These are phyloP conservation scores for Lentinus polychrous DNA, from an alignment of 1,284 basidiomycete genomes.

Conservation along the genomic window DNA sequence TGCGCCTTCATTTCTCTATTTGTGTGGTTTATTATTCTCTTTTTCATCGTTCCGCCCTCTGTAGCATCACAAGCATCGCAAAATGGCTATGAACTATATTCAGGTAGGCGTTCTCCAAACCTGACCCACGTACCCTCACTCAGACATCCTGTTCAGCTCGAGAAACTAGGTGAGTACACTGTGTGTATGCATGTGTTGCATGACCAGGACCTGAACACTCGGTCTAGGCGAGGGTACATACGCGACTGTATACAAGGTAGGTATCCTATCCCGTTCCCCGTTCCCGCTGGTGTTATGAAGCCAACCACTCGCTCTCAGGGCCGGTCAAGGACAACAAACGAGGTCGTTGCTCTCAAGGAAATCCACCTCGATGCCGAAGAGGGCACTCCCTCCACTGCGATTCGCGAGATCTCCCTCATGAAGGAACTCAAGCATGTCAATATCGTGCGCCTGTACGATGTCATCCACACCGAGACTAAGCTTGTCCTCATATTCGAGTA, in stretches of 20 bases:
- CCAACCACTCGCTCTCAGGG: constrained; percentile 43
- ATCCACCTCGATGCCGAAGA: constrained; percentile 95
- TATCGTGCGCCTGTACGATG: constrained; percentile 94
- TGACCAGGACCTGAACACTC: background rate
- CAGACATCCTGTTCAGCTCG: constrained; percentile 46
- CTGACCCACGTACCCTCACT: background rate
- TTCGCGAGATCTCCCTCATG: constrained; percentile 94
- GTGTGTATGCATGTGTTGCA: background rate
- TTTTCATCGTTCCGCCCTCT: background rate
- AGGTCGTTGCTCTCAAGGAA: constrained; percentile 88
- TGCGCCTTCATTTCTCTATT: too few relatives aligned
- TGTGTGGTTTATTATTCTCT: background rate
- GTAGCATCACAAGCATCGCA: background rate
- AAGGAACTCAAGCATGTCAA: constrained; percentile 95
- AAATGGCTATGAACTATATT: constrained; percentile 52
- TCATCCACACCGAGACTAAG: constrained; percentile 97
- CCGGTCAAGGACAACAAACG: constrained; percentile 79
- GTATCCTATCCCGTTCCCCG: constrained; percentile 9
- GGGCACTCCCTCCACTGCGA: constrained; percentile 91
- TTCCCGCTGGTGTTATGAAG: background rate
- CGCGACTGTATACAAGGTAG: constrained; percentile 88
- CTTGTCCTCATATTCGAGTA: constrained; percentile 98
- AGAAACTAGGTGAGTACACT: constrained; percentile 64
- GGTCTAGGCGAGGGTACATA: constrained; percentile 74
- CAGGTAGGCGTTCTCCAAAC: constrained; percentile 37